phyloP scores from a whole-genome alignment of 805 yeast genomes.

The Myxozyma nipponensis region DNA sequence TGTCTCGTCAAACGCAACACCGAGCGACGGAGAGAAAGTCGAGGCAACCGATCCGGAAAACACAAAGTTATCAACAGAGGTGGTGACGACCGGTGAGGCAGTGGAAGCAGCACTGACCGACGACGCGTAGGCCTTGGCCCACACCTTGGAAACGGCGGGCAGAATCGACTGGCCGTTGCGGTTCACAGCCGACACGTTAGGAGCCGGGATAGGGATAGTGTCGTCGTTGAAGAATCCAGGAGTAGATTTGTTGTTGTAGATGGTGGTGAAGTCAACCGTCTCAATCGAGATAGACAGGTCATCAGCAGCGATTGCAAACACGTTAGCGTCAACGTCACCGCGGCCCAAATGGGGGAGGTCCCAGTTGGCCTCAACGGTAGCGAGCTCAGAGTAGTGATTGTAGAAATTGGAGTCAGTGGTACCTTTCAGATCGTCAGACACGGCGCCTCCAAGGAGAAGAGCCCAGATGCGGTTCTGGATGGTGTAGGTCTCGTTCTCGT shows the following conservation, averaged over 20 bases:
- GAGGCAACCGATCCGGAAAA: conserved; percentile 11
- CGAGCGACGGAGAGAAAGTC: conserved; percentile 2
- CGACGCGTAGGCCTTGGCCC: conserved; percentile 34
- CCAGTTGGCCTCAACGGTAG: conserved; percentile 52
- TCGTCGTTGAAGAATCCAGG: conserved; percentile 26
- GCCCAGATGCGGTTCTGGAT: conserved; percentile 47
- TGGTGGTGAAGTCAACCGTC: conserved; percentile 11
- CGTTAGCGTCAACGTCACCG: conserved; percentile 50
- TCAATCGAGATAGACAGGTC: conserved; percentile 28
- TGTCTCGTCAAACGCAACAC: conserved; percentile 21
- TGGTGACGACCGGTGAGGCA: conserved; percentile 4
- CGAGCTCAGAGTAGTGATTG: conserved; percentile 50
- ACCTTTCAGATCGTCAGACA: conserved; percentile 43
- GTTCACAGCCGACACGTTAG: conserved; percentile 39
- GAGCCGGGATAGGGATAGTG: conserved; percentile 37
- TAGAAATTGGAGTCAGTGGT: conserved; percentile 48
- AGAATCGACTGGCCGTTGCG: conserved; percentile 39
- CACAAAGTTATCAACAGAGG: conserved; percentile 18
- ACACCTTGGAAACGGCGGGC: conserved; percentile 36
- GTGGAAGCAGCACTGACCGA: conserved; percentile 10
- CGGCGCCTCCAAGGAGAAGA: conserved; percentile 47
- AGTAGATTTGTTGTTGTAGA: conserved; percentile 25
- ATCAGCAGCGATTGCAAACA: conserved; percentile 44
- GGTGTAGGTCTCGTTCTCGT: conserved; percentile 46
- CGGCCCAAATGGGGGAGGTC: conserved; percentile 49